Evolutionary conservation across 768 basidiomycete genomes (phyloP), one percentile per base, ranked within the genome.

Genomic region (Rossbeevera mucosa): DNA sequence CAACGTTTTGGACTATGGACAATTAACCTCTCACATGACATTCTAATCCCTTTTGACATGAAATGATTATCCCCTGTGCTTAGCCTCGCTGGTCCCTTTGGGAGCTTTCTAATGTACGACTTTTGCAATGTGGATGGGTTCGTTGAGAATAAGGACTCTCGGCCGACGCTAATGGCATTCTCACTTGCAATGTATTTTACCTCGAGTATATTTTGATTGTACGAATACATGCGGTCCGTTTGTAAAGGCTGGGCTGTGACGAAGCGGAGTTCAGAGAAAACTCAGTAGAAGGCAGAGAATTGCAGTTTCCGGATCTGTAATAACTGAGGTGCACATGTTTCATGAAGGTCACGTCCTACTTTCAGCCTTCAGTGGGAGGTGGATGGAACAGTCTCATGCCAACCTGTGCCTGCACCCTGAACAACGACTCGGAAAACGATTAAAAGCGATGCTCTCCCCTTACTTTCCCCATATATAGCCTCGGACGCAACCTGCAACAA

Each of bases 121-220:
- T 44, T 47, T 57, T 51, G 55, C 53, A 59, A 67, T 50, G 24
- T 40, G 4, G 30, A 47, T 54, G 55, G 52, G 51, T 44, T 55
- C 43, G 24, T 40, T 48, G 54, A 38, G 48, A 51, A 50, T 30
- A 50, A 50, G 55, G 48, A 53, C 47, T 21, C 44, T 57, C 25
- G 20, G 25, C 44, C 53, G 31, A 45, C 41, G 28, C 36, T 49
- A 53, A 53, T 50, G 47, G n/a, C 26, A 60, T 48, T 51, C 53
- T 66, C 61, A 57, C 47, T 29, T 64, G 36, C 36, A 38, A 38
- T 38, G 62, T 64, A 59, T n/a, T 64, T 54, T 54, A 56, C 50
- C 47, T 16, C 13, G 7, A 41, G 6, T 20, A 47, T 52, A 61
- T 59, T 50, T 66, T 55, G 62, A 52, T 43, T 64, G 62, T 65